A percentile compares a stretch with the other conserved stretches of the same genome.
Conservation (phyloP, 2,329 filamentous ascomycete species). For the Cladosporium sp. region DNA sequence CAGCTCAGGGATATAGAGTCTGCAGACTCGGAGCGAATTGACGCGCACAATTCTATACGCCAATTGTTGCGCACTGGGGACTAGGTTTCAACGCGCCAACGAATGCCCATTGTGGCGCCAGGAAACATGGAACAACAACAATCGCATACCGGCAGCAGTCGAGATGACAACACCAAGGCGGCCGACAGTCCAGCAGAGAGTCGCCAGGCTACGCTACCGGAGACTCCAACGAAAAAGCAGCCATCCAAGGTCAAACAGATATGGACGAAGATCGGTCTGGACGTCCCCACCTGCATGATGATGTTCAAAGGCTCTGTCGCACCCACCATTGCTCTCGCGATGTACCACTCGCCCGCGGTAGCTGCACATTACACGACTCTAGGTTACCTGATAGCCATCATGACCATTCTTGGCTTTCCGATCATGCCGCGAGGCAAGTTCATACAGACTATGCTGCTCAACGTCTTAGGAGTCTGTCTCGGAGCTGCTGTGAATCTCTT, state of each 20-base stretch:
- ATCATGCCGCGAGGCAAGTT: conserved; percentile 73
- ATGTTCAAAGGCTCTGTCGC: conserved; percentile 41
- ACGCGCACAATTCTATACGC: not conserved
- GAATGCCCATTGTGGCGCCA: not conserved
- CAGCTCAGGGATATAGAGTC: not conserved
- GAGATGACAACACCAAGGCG: not conserved
- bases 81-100: not conserved
- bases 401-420: conserved; percentile 64
- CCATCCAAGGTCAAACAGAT: conserved; percentile 32
- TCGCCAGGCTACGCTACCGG: not conserved
- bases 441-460: conserved; percentile 65
- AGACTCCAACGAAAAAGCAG: conserved; percentile 23
- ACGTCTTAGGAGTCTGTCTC: conserved; percentile 57
- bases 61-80: not conserved
- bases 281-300: conserved; percentile 33
- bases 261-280: conserved; percentile 37
- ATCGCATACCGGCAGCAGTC: conserved; percentile 9
- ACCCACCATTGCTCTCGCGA: conserved; percentile 39
- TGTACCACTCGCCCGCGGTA: conserved; percentile 51
- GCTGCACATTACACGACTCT: conserved; percentile 56
- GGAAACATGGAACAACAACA: conserved; percentile 12
- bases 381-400: conserved; percentile 66
- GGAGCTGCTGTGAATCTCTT: conserved; percentile 61
- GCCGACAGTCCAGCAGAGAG: not conserved
- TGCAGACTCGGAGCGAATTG: not conserved